phyloP scores from a whole-genome alignment of 2,329 filamentous ascomycete species.

The Thelonectria rubi region DNA sequence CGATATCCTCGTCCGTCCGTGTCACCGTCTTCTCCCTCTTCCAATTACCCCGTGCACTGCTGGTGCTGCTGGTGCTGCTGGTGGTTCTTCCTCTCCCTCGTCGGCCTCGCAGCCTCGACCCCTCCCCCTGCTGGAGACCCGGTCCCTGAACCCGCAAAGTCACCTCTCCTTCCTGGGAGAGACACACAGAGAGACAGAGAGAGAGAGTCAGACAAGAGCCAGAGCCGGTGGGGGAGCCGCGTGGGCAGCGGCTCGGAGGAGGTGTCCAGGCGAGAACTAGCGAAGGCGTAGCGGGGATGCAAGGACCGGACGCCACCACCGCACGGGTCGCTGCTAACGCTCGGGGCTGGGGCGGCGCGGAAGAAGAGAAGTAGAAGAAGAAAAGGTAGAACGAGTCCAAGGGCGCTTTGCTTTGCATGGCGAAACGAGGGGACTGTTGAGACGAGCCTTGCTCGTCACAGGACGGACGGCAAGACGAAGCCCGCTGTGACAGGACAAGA shows the following conservation, averaged over 20 bases:
- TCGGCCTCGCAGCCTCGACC: background rate
- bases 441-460: too few species aligned
- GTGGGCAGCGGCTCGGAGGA: constrained; percentile 26
- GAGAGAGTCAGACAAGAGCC: too few species aligned
- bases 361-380: too few species aligned
- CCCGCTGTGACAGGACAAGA: too few species aligned
- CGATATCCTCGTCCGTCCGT: background rate
- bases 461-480: too few species aligned
- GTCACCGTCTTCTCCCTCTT: background rate
- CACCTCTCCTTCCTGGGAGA: constrained; percentile 6
- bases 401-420: background rate
- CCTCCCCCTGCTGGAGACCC: background rate
- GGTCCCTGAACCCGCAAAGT: constrained; percentile 11
- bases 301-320: background rate
- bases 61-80: constrained; percentile 3
- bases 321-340: too few species aligned
- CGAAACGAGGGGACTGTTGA: background rate
- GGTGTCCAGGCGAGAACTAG: constrained; percentile 35
- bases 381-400: too few species aligned
- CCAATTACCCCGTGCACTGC: constrained; percentile 1
- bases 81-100: constrained; percentile 21
- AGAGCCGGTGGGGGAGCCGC: constrained; percentile 26
- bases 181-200: too few species aligned
- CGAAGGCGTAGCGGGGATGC: constrained; percentile 27
- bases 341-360: too few species aligned